Evolutionary conservation across 108 stramenopile species (phyloP).

Genomic region (Cylindrotheca fusiformis): DNA sequence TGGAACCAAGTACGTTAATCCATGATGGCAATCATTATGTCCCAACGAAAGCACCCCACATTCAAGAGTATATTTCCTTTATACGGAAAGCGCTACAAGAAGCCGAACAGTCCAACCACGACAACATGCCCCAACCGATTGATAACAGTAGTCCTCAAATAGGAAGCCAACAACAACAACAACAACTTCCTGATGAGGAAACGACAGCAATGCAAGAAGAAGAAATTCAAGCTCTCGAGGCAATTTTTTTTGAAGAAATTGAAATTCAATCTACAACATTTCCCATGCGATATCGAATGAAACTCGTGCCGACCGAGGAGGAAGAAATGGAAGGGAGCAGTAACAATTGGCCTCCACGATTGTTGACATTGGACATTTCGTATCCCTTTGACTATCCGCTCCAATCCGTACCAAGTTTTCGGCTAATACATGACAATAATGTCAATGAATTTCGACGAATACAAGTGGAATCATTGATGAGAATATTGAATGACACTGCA

Average conservation of each 20-base stretch:
- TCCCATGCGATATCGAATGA: constrained; percentile 66
- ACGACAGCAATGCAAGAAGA: constrained; percentile 55
- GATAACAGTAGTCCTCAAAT: background rate
- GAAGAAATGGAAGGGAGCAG: constrained; percentile 2
- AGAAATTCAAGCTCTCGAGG: constrained; percentile 64
- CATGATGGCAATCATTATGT: constrained; percentile 79
- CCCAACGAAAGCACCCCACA: constrained; percentile 56
- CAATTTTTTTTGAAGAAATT: constrained; percentile 75
- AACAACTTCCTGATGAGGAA: constrained; percentile 58
- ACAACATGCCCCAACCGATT: background rate
- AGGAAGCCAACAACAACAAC: background rate
- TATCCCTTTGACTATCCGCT: constrained; percentile 68
- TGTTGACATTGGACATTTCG: constrained; percentile 44
- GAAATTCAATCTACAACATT: constrained; percentile 38
- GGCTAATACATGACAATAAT: constrained; percentile 66
- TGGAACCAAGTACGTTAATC: constrained; percentile 19
- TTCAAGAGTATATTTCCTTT: constrained; percentile 58
- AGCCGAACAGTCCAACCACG: background rate
- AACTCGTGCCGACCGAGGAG: constrained; percentile 38
- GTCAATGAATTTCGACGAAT: constrained; percentile 55
- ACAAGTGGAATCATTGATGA: constrained; percentile 32
- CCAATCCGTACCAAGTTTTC: constrained; percentile 37
- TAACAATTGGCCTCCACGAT: constrained; percentile 64
- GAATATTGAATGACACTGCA: constrained; percentile 33
- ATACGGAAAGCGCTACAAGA: constrained; percentile 29